phyloP scores from a whole-genome alignment of 2,329 filamentous ascomycete genomes.

The Botrytis paeoniae region DNA sequence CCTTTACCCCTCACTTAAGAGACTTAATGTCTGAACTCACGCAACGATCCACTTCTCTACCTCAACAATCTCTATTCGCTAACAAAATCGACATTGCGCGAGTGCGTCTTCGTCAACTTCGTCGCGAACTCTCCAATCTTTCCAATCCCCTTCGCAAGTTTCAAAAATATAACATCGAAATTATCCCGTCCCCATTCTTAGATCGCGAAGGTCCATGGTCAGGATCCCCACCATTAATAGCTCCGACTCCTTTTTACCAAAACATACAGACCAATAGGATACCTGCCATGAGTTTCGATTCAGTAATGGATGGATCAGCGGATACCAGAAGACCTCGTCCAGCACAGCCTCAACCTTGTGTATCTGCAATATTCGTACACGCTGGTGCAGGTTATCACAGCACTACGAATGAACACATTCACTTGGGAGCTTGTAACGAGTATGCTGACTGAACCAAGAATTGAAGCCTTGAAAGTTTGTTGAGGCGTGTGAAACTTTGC shows the following conservation, averaged over 20 bases:
- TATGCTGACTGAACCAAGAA: conserved; percentile 48
- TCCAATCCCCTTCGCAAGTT: conserved; percentile 25
- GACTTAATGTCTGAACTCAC: conserved; percentile 19
- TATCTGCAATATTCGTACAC: conserved; percentile 87
- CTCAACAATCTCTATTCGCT: conserved; percentile 21
- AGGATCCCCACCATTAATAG: not conserved
- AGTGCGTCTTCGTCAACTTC: conserved; percentile 27
- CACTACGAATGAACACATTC: conserved; percentile 75
- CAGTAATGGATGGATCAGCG: conserved; percentile 34
- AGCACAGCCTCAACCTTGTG: conserved; percentile 28
- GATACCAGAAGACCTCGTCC: conserved; percentile 26
- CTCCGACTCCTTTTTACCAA: not conserved
- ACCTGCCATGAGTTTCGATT: conserved; percentile 11
- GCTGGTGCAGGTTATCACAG: conserved; percentile 95
- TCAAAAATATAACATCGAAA: conserved; percentile 18
- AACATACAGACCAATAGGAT: not conserved
- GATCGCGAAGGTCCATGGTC: conserved; percentile 21
- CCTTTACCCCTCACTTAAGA: not conserved
- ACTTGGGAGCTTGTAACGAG: conserved; percentile 86
- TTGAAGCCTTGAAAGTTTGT: not conserved
- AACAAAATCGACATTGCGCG: conserved; percentile 23
- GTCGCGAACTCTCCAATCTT: conserved; percentile 22
- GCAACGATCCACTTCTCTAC: conserved; percentile 21
- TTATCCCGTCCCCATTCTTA: conserved; percentile 22
- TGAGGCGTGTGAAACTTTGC: conserved; percentile 24